Conservation (phyloP, 129 eudicot genomes). For the Chrysanthemum lavandulifolium region DNA sequence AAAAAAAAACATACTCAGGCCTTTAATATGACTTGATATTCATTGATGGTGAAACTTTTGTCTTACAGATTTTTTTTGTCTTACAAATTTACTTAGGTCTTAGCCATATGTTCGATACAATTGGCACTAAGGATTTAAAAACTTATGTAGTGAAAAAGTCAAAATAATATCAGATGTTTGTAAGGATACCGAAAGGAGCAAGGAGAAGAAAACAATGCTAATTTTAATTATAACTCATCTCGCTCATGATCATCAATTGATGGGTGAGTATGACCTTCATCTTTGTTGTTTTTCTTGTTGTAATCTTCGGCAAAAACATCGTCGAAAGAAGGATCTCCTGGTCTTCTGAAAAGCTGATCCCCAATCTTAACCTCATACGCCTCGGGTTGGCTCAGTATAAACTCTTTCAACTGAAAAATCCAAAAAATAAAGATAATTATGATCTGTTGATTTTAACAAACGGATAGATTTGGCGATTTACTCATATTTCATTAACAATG, state of each 20-base stretch:
- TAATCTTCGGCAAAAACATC: constrained; percentile 51
- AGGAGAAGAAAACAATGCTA: background rate
- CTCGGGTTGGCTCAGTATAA: constrained; percentile 70
- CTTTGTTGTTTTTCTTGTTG: constrained; percentile 24
- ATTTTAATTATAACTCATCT: constrained; percentile 46
- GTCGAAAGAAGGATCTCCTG: constrained; percentile 85
- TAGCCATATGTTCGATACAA: background rate
- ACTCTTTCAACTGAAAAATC: constrained; percentile 63
- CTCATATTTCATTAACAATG: background rate
- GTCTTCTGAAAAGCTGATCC: constrained; percentile 69
- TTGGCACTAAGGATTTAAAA: background rate
- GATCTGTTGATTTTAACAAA: background rate
- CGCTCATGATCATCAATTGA: constrained; percentile 24
- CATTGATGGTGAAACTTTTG: no score
- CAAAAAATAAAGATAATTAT: background rate
- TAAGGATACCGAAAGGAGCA: background rate
- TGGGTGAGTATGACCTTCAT: constrained; percentile 35
- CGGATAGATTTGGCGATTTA: constrained; percentile 5
- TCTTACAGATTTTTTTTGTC: no score
- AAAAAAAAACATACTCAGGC: no score
- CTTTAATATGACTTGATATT: no score
- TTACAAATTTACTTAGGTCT: no score
- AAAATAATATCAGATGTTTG: constrained; percentile 23
- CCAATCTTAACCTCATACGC: constrained; percentile 95
- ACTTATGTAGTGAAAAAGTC: background rate